phyloP scores from a whole-genome alignment of 2,329 filamentous ascomycete species.

The Penicillium rolfsii region DNA sequence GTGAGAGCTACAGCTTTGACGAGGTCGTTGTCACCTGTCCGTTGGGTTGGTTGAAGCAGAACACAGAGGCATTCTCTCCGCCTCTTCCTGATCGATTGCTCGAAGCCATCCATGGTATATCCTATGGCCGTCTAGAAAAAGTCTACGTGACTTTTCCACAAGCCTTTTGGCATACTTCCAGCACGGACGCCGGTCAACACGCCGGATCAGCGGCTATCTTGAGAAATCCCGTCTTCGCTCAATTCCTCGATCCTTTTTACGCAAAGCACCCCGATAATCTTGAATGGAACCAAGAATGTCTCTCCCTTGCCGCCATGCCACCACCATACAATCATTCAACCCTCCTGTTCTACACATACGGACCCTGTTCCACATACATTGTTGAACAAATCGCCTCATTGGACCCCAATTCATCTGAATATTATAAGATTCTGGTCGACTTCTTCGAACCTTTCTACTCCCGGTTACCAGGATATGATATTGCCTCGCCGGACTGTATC shows the following conservation, averaged over 20 bases:
- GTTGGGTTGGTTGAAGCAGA: conserved; percentile 58
- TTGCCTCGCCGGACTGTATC: conserved; percentile 58
- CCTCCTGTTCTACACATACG: conserved; percentile 72
- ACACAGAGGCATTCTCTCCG: conserved; percentile 51
- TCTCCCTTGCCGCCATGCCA: conserved; percentile 74
- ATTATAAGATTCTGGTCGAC: conserved; percentile 59
- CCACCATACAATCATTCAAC: conserved; percentile 69
- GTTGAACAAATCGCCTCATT: conserved; percentile 39
- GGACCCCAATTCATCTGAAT: conserved; percentile 49
- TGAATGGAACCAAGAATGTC: conserved; percentile 73
- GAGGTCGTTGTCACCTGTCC: conserved; percentile 58
- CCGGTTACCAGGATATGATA: conserved; percentile 68
- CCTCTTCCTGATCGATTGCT: conserved; percentile 47
- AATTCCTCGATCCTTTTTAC: conserved; percentile 75
- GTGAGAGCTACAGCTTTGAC: conserved; percentile 49
- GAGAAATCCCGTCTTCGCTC: conserved; percentile 66
- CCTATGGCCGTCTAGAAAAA: conserved; percentile 53
- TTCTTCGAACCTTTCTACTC: conserved; percentile 82
- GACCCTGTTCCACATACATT: conserved; percentile 47
- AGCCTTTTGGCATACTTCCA: conserved; percentile 70
- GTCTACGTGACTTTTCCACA: conserved; percentile 69
- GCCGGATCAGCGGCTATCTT: not conserved
- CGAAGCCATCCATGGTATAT: conserved; percentile 53
- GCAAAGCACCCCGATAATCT: conserved; percentile 62
- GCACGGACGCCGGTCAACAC: not conserved